Percentiles rank a stretch among this genome's conserved stretches.
These are phyloP conservation scores for Phytophthora quininea DNA, from an alignment of 352 stramenopile species.

Conservation along the genomic window DNA sequence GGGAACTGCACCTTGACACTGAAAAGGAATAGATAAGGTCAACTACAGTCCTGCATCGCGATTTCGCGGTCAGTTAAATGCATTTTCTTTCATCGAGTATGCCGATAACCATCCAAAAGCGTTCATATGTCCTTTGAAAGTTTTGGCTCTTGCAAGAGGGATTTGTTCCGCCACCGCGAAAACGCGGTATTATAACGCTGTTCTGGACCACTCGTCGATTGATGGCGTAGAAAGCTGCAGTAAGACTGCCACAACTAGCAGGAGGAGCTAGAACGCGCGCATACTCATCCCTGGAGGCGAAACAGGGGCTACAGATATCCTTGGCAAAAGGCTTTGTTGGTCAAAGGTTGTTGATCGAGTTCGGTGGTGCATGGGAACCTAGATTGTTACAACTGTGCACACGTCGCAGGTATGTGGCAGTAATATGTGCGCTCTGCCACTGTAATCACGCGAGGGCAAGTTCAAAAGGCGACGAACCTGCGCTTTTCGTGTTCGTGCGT, in stretches of 20 bases:
- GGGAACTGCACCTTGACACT: conserved; percentile 80
- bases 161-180: too few relatives aligned
- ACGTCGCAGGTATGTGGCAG: neutral
- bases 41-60: too few relatives aligned
- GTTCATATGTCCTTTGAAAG: too few relatives aligned
- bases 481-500: neutral
- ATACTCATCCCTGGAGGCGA: conserved; percentile 7
- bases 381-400: neutral
- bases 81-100: neutral
- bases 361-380: conserved; percentile 1
- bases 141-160: too few relatives aligned
- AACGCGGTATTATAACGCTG: neutral
- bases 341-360: neutral
- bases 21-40: neutral
- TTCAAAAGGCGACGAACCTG: conserved; percentile 1
- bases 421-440: neutral
- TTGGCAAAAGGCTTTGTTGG: neutral
- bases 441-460: neutral
- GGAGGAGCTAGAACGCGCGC: conserved; percentile 25
- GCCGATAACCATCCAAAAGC: too few relatives aligned
- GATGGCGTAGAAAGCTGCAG: conserved; percentile 34
- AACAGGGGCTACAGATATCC: neutral
- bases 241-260: conserved; percentile 38
- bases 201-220: neutral
- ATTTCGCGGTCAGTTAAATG: neutral